Evolutionary conservation across 257 asterid genomes (phyloP).

Genomic region (Plantago ovata): DNA sequence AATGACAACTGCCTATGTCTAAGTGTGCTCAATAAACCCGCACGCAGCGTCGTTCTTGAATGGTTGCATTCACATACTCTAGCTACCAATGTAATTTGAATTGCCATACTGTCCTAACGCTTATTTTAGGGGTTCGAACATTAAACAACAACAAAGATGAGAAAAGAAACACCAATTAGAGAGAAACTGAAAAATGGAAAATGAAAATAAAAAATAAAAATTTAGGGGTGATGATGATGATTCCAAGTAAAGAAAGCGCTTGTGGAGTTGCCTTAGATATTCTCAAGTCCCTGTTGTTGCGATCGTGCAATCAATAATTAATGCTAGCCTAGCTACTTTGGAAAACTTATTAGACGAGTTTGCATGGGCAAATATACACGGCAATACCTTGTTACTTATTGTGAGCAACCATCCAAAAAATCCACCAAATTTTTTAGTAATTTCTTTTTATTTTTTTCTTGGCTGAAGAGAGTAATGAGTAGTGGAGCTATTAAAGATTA

Average conservation of each 20-base stretch:
- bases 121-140: too few relatives aligned
- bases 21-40: too few relatives aligned
- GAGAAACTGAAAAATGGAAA: background rate
- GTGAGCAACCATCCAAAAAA: background rate
- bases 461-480: too few relatives aligned
- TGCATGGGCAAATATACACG: background rate
- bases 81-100: too few relatives aligned
- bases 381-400: background rate
- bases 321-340: background rate
- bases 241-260: background rate
- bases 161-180: too few relatives aligned
- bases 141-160: background rate
- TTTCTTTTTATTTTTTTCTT: conserved; percentile 29
- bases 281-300: background rate
- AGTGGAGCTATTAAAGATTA: conserved; percentile 37
- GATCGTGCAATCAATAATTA: conserved; percentile 5
- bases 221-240: background rate
- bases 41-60: too few relatives aligned
- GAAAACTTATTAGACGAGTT: background rate
- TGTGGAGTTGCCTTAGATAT: too few relatives aligned
- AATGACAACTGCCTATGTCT: too few relatives aligned
- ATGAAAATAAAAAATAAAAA: background rate
- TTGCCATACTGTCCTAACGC: too few relatives aligned
- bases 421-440: conserved; percentile 18
- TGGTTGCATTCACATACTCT: too few relatives aligned